Evolutionary conservation across 2,329 filamentous ascomycete species (phyloP).

Genomic region (Sclerotinia trifoliorum): DNA sequence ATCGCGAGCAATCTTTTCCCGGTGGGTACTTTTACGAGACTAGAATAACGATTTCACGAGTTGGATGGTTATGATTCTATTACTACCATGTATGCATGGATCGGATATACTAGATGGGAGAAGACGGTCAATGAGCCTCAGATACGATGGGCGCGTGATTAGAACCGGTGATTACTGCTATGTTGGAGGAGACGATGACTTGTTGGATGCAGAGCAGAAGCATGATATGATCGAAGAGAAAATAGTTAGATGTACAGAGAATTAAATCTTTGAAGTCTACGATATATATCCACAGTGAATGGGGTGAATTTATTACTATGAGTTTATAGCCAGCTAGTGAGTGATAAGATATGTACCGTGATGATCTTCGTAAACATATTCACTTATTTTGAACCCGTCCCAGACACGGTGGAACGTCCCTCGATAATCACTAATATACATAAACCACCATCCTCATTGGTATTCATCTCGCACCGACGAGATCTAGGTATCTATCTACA

Average conservation of each 20-base stretch:
- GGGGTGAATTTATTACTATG: not conserved
- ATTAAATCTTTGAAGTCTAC: not conserved
- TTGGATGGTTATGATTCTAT: conserved; percentile 2
- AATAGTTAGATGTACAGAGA: not conserved
- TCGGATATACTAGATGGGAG: not conserved
- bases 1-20: not conserved
- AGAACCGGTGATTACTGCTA: not conserved
- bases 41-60: conserved; percentile 11
- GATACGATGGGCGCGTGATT: not conserved
- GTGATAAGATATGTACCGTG: not conserved
- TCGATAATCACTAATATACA: conserved; percentile 10
- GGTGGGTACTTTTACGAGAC: conserved; percentile 4
- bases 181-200: not conserved
- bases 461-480: not conserved
- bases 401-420: not conserved
- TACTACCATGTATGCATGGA: not conserved
- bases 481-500: conserved; percentile 14
- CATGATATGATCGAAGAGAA: not conserved
- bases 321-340: not conserved
- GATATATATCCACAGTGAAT: not conserved
- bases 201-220: not conserved
- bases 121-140: not conserved
- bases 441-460: not conserved
- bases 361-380: not conserved
- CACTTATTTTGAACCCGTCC: no score